Base-by-base conservation (phyloP, 495 filamentous ascomycete species). In the Oleoguttula mirabilis region DNA sequence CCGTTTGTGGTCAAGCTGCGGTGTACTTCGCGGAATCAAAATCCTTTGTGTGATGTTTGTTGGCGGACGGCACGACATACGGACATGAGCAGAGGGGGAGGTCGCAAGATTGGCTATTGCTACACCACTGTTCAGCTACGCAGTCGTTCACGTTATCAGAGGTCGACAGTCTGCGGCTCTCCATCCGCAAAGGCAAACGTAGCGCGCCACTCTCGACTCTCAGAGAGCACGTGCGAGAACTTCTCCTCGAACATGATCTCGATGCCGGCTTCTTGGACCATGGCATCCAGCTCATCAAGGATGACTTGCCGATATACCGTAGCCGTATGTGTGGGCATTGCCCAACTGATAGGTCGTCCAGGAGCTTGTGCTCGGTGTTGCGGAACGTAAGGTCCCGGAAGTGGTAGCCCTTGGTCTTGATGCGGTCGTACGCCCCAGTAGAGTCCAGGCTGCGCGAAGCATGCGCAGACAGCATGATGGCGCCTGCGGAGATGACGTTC, bases 391-490 rank as follows among this genome's bases (percentile, higher is more conserved):
- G 42, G 0, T 30, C 47, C 0, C 65, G 58, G 46, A 70, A 72
- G 10, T 64, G 41, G 45, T 60, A 55, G 23, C 52, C 43, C 17
- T 21, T 20, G 19, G 43, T 10, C 21, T 42, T 47, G 32, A 72
- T 49, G 10, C 55, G 59, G 3, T 60, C 32, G 52, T 69, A 74
- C 14, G 67, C 54, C n/a, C 58, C 67, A 0, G 72, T 32, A 7
- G 36, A 31, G 32, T 74, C 65, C 4, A 75, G 61, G 17, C 72
- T 52, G 14, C 60, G 63, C 10, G 73, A 55, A 3, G 67, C 67
- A 36, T 75, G 73, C 32, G 70, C 65, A 0, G 66, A 68, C 24
- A 73, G 64, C 64, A 68, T 70, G 32, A 75, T 53, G 4, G 67
- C 71, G 3, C 72, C 71, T 6, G 64, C 68, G 31, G 63, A 55